These are phyloP conservation scores for Xanthoparmelia taractica DNA, from an alignment of 495 filamentous ascomycete genomes.

Conservation along the genomic window DNA sequence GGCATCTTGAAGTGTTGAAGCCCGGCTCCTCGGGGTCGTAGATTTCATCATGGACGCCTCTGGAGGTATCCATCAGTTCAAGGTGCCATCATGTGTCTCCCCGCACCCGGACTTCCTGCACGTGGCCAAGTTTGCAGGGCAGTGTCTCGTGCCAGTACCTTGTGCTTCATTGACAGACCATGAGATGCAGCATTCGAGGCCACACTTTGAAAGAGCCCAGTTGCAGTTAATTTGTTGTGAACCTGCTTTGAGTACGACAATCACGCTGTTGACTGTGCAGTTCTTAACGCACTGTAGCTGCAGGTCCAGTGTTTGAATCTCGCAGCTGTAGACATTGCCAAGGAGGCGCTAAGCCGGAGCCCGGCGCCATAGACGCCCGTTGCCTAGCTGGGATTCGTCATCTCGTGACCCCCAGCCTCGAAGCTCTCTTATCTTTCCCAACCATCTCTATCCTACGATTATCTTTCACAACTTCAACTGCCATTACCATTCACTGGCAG, in stretches of 20 bases:
- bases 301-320: neutral
- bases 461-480: constrained; percentile 25
- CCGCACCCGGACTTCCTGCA: neutral
- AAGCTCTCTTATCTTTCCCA: constrained; percentile 40
- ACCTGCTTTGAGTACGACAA: neutral
- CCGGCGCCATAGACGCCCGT: neutral
- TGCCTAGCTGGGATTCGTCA: neutral
- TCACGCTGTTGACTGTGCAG: neutral
- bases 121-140: constrained; percentile 5
- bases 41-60: constrained; percentile 1
- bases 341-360: neutral
- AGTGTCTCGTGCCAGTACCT: constrained; percentile 21
- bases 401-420: neutral
- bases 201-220: neutral
- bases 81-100: constrained; percentile 1
- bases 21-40: constrained; percentile 7
- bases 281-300: neutral
- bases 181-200: neutral
- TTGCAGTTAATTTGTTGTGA: neutral
- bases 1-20: constrained; percentile 20
- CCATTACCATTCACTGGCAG: constrained; percentile 15
- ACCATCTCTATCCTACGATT: constrained; percentile 30
- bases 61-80: neutral
- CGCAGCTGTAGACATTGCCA: constrained; percentile 3
- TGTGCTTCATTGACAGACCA: constrained; percentile 10